A percentile compares a stretch with the other conserved stretches of the same genome.
Evolutionary conservation across 2,329 filamentous ascomycete genomes (phyloP).

Genomic region (Colletotrichum tamarilloi): DNA sequence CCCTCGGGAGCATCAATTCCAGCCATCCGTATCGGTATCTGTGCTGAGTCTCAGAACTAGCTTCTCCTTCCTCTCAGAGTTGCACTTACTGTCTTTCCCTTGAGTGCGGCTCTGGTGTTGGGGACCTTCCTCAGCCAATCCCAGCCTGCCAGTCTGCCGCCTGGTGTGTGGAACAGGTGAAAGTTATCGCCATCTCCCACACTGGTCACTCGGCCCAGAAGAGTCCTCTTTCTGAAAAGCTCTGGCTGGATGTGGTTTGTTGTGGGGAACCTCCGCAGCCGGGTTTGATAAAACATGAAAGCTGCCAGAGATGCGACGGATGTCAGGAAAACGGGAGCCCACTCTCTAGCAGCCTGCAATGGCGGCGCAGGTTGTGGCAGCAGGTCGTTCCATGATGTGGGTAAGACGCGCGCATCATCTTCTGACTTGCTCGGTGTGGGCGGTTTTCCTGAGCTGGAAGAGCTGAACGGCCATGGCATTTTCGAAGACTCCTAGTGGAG

Average conservation of each 20-base stretch:
- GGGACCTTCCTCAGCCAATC: slow-evolving; percentile 88
- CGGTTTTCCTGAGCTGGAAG: slow-evolving; percentile 23
- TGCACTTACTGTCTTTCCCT: slow-evolving; percentile 77
- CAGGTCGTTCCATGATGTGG: slow-evolving; percentile 33
- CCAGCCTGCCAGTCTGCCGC: slow-evolving; percentile 89
- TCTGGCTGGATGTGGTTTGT: slow-evolving; percentile 78
- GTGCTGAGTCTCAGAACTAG: slow-evolving; percentile 7
- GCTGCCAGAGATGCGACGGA: slow-evolving; percentile 64
- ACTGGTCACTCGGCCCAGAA: slow-evolving; percentile 89
- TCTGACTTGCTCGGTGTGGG: slow-evolving; percentile 7
- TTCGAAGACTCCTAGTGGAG: slow-evolving; percentile 33
- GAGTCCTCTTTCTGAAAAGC: slow-evolving; percentile 78
- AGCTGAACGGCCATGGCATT: slow-evolving; percentile 47
- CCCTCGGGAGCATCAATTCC: slow-evolving; percentile 94
- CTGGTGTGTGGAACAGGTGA: slow-evolving; percentile 92
- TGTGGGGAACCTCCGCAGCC: slow-evolving; percentile 86
- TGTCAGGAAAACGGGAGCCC: slow-evolving; percentile 57
- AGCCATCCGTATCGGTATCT: slow-evolving; percentile 91
- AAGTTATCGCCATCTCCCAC: slow-evolving; percentile 98
- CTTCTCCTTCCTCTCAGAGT: background rate
- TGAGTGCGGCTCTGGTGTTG: slow-evolving; percentile 73
- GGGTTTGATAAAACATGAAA: slow-evolving; percentile 75
- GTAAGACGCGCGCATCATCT: slow-evolving; percentile 42
- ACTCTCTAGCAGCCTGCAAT: slow-evolving; percentile 65
- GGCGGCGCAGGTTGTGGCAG: slow-evolving; percentile 39